These are phyloP conservation scores for Trametes pubescens DNA, from an alignment of 1,284 basidiomycete genomes.

Conservation along the genomic window DNA sequence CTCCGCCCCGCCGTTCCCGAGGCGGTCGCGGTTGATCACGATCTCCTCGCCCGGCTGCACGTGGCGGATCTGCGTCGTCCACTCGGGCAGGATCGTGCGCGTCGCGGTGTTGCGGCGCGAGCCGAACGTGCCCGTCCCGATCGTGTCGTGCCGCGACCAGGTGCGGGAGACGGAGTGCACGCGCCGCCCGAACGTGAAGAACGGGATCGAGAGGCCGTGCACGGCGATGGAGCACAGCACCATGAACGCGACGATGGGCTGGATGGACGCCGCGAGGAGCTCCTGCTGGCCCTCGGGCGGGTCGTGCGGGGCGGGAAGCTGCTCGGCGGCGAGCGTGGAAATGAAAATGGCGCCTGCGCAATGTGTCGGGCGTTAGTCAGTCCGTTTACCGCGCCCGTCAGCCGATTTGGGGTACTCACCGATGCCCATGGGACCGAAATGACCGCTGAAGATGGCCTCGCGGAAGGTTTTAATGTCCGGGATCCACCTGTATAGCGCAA, in stretches of 20 bases:
- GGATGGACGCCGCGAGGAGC: conserved; percentile 77
- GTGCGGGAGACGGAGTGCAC: conserved; percentile 91
- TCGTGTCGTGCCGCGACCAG: conserved; percentile 77
- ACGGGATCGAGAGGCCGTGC: conserved; percentile 93
- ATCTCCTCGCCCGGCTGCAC: conserved; percentile 76
- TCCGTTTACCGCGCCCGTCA: neutral
- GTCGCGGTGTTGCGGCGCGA: conserved; percentile 38
- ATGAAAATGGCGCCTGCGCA: conserved; percentile 85
- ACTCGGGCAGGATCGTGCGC: conserved; percentile 54
- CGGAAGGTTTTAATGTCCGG: conserved; percentile 93
- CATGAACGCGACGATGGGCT: conserved; percentile 92
- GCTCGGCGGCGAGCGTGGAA: conserved; percentile 81
- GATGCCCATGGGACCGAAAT: conserved; percentile 94
- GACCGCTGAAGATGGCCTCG: conserved; percentile 88
- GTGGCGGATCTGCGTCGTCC: conserved; percentile 81
- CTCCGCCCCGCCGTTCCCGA: conserved; percentile 31
- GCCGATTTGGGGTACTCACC: conserved; percentile 51
- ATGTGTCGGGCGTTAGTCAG: neutral
- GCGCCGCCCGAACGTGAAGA: conserved; percentile 88
- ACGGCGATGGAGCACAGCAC: conserved; percentile 88
- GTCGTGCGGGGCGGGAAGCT: conserved; percentile 66
- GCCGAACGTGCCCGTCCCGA: conserved; percentile 51
- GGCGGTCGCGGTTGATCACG: conserved; percentile 81
- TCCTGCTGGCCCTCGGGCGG: conserved; percentile 69
- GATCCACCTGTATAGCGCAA: conserved; percentile 88